phyloP scores from a whole-genome alignment of 495 filamentous ascomycete genomes.

The Hypomontagnella submonticulosa region DNA sequence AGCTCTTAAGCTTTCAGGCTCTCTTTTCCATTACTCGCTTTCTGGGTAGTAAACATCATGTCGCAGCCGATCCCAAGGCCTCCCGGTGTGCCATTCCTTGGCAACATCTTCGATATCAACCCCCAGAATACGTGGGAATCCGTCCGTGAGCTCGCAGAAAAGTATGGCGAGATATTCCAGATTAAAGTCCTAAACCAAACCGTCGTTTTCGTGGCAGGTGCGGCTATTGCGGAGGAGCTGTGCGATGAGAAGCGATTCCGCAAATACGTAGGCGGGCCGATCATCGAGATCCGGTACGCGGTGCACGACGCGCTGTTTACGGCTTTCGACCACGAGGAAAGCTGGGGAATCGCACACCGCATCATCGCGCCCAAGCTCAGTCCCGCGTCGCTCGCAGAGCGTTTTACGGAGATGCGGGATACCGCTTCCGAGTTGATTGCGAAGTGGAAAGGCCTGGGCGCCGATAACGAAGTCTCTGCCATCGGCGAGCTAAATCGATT shows the following conservation, averaged over 20 bases:
- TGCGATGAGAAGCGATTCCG: slow-evolving; percentile 76
- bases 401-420: slow-evolving; percentile 75
- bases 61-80: slow-evolving; percentile 69
- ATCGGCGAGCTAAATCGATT: slow-evolving; percentile 76
- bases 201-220: slow-evolving; percentile 59
- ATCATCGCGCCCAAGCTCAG: slow-evolving; percentile 74
- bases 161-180: slow-evolving; percentile 78
- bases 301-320: slow-evolving; percentile 76
- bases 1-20: background rate
- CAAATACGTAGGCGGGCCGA: slow-evolving; percentile 66
- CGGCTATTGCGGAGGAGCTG: slow-evolving; percentile 70
- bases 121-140: slow-evolving; percentile 70
- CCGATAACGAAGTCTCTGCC: slow-evolving; percentile 61
- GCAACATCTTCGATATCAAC: slow-evolving; percentile 74
- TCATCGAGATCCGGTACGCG: slow-evolving; percentile 68
- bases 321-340: slow-evolving; percentile 69
- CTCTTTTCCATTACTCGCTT: background rate
- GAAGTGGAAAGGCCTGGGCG: slow-evolving; percentile 72
- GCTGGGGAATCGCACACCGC: slow-evolving; percentile 79
- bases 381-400: slow-evolving; percentile 65
- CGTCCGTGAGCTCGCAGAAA: slow-evolving; percentile 70
- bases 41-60: slow-evolving; percentile 41
- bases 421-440: slow-evolving; percentile 71
- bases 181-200: slow-evolving; percentile 62
- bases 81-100: slow-evolving; percentile 72